These are phyloP conservation scores for Fusarium pseudograminearum DNA, from an alignment of 2,329 filamentous ascomycete genomes.

Conservation along the genomic window DNA sequence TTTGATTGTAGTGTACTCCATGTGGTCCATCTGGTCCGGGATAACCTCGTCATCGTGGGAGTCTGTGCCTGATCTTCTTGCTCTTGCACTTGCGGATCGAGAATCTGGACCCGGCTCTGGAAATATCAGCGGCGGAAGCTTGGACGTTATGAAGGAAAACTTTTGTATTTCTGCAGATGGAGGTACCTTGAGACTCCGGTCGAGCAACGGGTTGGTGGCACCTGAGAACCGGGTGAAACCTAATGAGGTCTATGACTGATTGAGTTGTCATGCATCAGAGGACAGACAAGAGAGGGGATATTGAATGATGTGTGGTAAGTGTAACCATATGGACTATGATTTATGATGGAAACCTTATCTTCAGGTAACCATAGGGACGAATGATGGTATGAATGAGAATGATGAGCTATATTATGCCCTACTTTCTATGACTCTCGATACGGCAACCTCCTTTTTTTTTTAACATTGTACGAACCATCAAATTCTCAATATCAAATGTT, in stretches of 20 bases:
- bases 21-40: conserved; percentile 18
- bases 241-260: conserved; percentile 10
- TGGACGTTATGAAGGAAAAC: conserved; percentile 7
- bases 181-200: not conserved
- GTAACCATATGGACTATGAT: not conserved
- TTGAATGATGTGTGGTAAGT: no score
- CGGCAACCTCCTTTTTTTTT: no score
- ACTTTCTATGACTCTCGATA: no score
- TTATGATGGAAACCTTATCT: no score
- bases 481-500: not conserved
- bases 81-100: conserved; percentile 10
- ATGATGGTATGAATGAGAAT: not conserved
- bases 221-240: conserved; percentile 7
- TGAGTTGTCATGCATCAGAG: no score
- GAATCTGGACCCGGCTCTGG: rapidly evolving
- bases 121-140: rapidly evolving
- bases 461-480: no score
- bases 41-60: conserved; percentile 26
- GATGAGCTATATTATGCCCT: no score
- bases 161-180: conserved; percentile 13
- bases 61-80: conserved; percentile 18
- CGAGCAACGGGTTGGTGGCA: not conserved
- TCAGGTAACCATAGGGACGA: not conserved
- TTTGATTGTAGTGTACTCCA: conserved; percentile 2
- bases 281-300: no score